A percentile compares a stretch with the other conserved stretches of the same genome.
These are phyloP conservation scores for Tulasnella sp. DNA, from an alignment of 768 basidiomycete genomes.

Conservation along the genomic window DNA sequence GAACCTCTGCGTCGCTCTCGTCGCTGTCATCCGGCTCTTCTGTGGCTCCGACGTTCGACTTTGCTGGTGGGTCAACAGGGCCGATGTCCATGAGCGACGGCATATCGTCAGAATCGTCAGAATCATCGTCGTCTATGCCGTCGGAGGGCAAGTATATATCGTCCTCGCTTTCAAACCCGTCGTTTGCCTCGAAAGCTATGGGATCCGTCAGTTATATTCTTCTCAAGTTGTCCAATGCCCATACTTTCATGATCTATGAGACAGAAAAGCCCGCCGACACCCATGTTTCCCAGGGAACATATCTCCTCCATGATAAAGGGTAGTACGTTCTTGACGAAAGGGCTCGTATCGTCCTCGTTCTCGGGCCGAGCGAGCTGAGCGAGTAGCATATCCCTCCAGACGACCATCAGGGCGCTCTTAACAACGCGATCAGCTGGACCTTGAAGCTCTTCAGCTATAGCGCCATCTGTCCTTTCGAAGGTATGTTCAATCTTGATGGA, in stretches of 20 bases:
- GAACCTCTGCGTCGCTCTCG: neutral
- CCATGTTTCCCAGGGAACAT: neutral
- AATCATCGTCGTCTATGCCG: constrained; percentile 8
- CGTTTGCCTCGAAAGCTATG: neutral
- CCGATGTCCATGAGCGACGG: constrained; percentile 21
- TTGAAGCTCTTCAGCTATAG: constrained; percentile 20
- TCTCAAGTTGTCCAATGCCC: neutral
- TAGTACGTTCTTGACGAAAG: constrained; percentile 11
- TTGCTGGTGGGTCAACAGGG: neutral
- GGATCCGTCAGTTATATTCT: neutral
- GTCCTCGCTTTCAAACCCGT: constrained; percentile 25
- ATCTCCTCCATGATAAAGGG: constrained; percentile 19
- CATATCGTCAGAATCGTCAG: constrained; percentile 27
- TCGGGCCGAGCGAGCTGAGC: constrained; percentile 12
- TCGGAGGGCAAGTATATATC: neutral
- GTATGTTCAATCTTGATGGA: constrained; percentile 12
- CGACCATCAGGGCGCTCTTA: neutral
- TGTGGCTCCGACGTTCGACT: neutral
- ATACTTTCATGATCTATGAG: neutral
- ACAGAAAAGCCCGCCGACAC: neutral
- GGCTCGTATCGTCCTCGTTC: constrained; percentile 26
- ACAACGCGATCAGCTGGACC: constrained; percentile 22
- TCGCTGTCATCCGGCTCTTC: neutral
- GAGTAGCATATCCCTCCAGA: constrained; percentile 29
- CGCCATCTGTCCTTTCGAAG: constrained; percentile 20